Conservation (phyloP, 768 basidiomycete genomes). For the Lactifluus rugatus region DNA sequence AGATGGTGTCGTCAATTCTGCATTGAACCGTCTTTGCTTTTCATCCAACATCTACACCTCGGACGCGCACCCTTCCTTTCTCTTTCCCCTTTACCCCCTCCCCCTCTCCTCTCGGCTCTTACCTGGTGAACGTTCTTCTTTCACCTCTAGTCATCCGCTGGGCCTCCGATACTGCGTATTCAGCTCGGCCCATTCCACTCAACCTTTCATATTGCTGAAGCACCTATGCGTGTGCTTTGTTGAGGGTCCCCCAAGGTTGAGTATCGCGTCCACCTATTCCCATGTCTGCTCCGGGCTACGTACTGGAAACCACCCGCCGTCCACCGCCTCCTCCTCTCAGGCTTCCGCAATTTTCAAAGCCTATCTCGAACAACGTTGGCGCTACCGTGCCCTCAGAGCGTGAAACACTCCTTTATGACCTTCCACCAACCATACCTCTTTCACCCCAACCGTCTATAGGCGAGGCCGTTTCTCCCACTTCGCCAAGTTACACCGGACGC, state of each 20-base stretch:
- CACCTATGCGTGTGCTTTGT: constrained; percentile 10
- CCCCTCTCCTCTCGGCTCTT: neutral
- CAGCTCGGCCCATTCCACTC: neutral
- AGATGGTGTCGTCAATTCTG: neutral
- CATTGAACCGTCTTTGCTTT: neutral
- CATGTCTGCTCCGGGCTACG: constrained; percentile 18
- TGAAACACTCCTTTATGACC: constrained; percentile 22
- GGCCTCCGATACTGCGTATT: constrained; percentile 9
- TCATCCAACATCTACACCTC: neutral
- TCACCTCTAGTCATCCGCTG: neutral
- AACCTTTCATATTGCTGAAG: neutral
- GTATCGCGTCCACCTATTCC: neutral
- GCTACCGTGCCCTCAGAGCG: constrained; percentile 8
- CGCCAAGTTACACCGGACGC: constrained; percentile 8
- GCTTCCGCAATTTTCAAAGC: constrained; percentile 12
- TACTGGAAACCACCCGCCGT: constrained; percentile 16
- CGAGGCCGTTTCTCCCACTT: constrained; percentile 13
- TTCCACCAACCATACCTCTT: constrained; percentile 17
- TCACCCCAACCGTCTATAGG: constrained; percentile 1
- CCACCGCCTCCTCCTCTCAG: constrained; percentile 20
- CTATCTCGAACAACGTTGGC: neutral
- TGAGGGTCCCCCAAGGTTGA: neutral
- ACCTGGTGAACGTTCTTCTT: neutral
- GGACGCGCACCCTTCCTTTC: neutral
- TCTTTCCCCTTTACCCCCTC: neutral